Conservation (phyloP, 2,329 filamentous ascomycete genomes). For the Metarhizium album region DNA sequence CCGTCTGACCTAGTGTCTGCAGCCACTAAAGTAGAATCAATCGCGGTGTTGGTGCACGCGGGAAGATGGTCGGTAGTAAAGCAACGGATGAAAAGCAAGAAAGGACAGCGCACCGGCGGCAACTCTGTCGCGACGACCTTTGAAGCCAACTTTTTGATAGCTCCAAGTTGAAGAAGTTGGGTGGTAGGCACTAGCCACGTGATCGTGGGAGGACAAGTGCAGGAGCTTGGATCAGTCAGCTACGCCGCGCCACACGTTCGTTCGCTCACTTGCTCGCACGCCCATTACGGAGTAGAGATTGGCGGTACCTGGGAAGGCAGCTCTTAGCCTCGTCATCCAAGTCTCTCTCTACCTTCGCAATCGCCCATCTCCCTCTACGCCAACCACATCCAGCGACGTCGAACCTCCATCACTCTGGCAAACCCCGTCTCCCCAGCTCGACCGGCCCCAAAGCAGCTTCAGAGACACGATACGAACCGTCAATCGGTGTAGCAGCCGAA, state of each 20-base stretch:
- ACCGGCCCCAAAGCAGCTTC: neutral
- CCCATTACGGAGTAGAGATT: slow-evolving; percentile 10
- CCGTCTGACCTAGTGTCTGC: neutral
- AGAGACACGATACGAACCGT: neutral
- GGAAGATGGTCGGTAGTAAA: slow-evolving; percentile 1
- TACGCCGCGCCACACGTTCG: slow-evolving; percentile 8
- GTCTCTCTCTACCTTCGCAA: slow-evolving; percentile 18
- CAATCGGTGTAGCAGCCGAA: slow-evolving; percentile 3
- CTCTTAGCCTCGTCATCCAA: slow-evolving; percentile 46
- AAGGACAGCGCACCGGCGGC: neutral
- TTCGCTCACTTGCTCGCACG: slow-evolving; percentile 15
- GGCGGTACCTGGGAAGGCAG: slow-evolving; percentile 30
- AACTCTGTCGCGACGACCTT: slow-evolving; percentile 8
- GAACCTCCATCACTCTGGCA: slow-evolving; percentile 9
- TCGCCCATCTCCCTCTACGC: slow-evolving; percentile 3
- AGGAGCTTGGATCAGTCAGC: neutral
- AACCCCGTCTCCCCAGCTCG: neutral
- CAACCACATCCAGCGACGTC: slow-evolving; percentile 14
- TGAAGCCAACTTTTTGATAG: slow-evolving; percentile 10
- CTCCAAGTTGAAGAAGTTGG: slow-evolving; percentile 17
- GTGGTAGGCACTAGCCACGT: slow-evolving; percentile 11
- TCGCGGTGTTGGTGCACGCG: neutral
- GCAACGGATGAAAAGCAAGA: slow-evolving; percentile 6
- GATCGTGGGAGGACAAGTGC: neutral
- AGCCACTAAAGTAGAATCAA: neutral